Base-by-base conservation (phyloP, 202 grass and related monocot genomes). In the Musa balbisiana region DNA sequence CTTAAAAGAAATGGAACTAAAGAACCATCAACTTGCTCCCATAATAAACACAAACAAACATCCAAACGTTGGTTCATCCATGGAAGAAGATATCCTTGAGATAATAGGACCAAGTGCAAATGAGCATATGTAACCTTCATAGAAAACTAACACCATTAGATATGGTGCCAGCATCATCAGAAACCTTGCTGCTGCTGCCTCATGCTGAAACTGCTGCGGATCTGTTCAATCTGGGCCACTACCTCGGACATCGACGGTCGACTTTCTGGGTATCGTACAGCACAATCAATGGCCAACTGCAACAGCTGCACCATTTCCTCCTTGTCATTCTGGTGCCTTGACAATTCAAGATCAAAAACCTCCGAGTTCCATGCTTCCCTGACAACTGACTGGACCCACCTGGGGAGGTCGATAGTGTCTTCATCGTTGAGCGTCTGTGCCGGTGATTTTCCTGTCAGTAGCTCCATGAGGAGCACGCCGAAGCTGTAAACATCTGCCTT, bases 401-500 rank as follows among this genome's bases (percentile, higher is more conserved):
- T 26, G 56, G 90, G 85, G 82, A 96, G 84, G 71, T 96, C 80
- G 9, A 80, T 70, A 50, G 67, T 75, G 49, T 75, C 83, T 27
- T 73, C 73, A 51, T 69, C 64, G 9, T 65, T 67, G 83, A 69
- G 24, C 79, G 27, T 29, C 81, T 85, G 72, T 14, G 69, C 51
- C 0, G 89, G 87, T 8, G 85, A 17, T 52, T 64, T 85, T 1
- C 90, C 90, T 1, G 90, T 93, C 10, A 97, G 80, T 58, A 91
- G 23, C 82, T 96, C 92, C 2, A 96, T 77, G 1, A 96, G 71
- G 51, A 96, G 74, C 74, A 96, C 89, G 15, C 89, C 93, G 66
- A 97, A 97, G 65, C 82, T 79, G 80, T 91, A 97, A 59, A 89
- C 84, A 74, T 93, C 93, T 1, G 84, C 73, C 70, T 91, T 86